Evolutionary conservation across 208 protist species (phyloP).

Genomic region (Trypanosomatidae sp.): DNA sequence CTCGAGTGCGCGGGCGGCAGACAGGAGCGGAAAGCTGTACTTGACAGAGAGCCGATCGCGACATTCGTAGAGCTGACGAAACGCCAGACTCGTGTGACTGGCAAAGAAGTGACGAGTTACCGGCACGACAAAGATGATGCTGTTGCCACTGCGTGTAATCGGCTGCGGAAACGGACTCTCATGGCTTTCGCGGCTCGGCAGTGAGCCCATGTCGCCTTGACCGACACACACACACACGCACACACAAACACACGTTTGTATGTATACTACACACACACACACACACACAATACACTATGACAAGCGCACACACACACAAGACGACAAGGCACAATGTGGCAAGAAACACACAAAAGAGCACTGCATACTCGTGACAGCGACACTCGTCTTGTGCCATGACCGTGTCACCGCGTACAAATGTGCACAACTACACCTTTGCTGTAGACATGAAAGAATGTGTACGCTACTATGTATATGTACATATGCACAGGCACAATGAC

Average conservation of each 20-base stretch:
- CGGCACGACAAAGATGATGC: conserved; percentile 24
- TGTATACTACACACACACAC: not conserved
- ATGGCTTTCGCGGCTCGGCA: conserved; percentile 39
- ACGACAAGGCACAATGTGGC: too few species aligned
- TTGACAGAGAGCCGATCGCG: conserved; percentile 30
- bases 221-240: not conserved
- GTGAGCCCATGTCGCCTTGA: conserved; percentile 17
- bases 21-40: conserved; percentile 38
- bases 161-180: conserved; percentile 24
- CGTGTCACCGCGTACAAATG: too few species aligned
- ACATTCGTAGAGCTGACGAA: conserved; percentile 29
- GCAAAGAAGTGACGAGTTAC: conserved; percentile 47
- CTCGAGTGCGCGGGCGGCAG: too few species aligned
- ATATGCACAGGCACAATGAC: too few species aligned
- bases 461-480: too few species aligned
- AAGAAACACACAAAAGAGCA: too few species aligned
- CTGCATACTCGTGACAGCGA: too few species aligned
- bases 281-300: not conserved
- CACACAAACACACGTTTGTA: conserved; percentile 1
- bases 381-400: too few species aligned
- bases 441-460: too few species aligned
- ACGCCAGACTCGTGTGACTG: conserved; percentile 16
- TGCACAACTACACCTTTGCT: too few species aligned
- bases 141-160: conserved; percentile 23
- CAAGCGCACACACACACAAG: not conserved